Evolutionary conservation across 352 stramenopile genomes (phyloP).

Genomic region (Globisporangium paroecandrum): DNA sequence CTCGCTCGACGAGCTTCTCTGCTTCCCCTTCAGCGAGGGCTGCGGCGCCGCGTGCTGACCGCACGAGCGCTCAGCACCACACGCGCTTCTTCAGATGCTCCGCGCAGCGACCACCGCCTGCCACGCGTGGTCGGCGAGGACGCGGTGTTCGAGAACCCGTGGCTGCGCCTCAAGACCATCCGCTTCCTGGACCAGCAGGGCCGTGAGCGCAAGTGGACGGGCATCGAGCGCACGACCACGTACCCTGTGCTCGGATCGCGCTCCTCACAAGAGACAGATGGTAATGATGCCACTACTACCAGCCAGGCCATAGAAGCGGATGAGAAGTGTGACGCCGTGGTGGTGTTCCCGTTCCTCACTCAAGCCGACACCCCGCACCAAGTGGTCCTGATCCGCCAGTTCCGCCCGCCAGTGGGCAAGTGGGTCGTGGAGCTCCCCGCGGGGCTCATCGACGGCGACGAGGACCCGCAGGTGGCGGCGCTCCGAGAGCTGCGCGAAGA

Average conservation of each 20-base stretch:
- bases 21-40: background rate
- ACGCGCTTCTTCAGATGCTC: background rate
- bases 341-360: constrained; percentile 73
- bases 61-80: background rate
- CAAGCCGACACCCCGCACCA: constrained; percentile 22
- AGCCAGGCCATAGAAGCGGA: too few species aligned
- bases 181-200: constrained; percentile 53
- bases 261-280: background rate
- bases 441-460: constrained; percentile 86
- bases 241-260: constrained; percentile 29
- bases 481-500: constrained; percentile 87
- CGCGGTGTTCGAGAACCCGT: constrained; percentile 64
- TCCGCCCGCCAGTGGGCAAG: constrained; percentile 77
- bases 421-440: constrained; percentile 90
- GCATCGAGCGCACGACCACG: constrained; percentile 62
- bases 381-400: constrained; percentile 89
- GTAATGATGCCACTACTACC: background rate
- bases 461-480: constrained; percentile 71
- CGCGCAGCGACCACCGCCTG: constrained; percentile 9
- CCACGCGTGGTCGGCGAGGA: constrained; percentile 50
- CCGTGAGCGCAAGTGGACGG: constrained; percentile 54
- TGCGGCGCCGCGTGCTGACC: background rate
- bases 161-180: constrained; percentile 52
- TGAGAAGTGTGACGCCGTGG: constrained; percentile 54
- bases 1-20: background rate